Conservation (phyloP, 345 rosid genomes). For the Crucihimalaya himalaica region DNA sequence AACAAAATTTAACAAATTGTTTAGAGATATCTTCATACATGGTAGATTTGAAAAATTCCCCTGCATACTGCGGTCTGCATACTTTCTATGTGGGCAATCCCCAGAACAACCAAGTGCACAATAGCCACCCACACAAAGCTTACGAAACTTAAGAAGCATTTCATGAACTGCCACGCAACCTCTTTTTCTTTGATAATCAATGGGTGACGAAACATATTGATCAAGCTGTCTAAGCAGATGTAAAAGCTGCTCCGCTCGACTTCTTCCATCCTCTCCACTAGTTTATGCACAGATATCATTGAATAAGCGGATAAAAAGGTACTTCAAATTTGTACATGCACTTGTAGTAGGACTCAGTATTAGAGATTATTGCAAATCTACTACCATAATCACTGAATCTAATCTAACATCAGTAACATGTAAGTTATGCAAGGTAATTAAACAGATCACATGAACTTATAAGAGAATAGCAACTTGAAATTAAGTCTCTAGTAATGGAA, state of each 20-base stretch:
- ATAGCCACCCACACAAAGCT: conserved; percentile 79
- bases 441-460: conserved; percentile 11
- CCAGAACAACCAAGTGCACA: conserved; percentile 95
- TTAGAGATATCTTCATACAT: conserved; percentile 50
- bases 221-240: conserved; percentile 91
- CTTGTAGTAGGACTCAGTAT: neutral
- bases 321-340: conserved; percentile 8
- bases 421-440: conserved; percentile 8
- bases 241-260: conserved; percentile 94
- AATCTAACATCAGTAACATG: conserved; percentile 29
- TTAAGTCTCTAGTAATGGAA: neutral
- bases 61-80: conserved; percentile 62
- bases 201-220: conserved; percentile 73
- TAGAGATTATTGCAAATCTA: conserved; percentile 2
- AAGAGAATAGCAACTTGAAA: conserved; percentile 1
- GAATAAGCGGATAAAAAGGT: neutral
- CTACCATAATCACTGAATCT: conserved; percentile 14
- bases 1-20: neutral
- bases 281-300: conserved; percentile 34
- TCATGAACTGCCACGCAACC: conserved; percentile 88
- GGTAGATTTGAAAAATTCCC: conserved; percentile 80
- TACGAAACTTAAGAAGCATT: conserved; percentile 86
- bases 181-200: conserved; percentile 89
- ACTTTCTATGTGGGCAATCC: conserved; percentile 81
- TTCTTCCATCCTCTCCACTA: conserved; percentile 99